Conservation (phyloP, 2,329 filamentous ascomycete genomes). For the Gyromitra esculenta region DNA sequence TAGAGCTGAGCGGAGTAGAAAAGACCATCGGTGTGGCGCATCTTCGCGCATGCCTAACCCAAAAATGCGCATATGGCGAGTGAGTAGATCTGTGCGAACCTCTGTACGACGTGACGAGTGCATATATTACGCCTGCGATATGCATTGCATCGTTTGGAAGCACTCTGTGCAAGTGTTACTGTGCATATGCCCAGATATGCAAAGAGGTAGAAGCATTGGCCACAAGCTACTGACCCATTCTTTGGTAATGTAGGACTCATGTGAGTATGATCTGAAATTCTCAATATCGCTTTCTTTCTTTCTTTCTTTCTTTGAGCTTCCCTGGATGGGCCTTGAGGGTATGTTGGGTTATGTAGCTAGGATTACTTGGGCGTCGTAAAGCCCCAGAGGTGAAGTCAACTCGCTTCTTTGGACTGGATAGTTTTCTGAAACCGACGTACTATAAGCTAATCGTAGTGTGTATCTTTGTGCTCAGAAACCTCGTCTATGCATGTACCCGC, state of each 20-base stretch:
- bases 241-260: slow-evolving; percentile 19
- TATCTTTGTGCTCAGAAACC: slow-evolving; percentile 2
- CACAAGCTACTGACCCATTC: slow-evolving; percentile 27
- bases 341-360: slow-evolving; percentile 6
- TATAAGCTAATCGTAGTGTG: neutral
- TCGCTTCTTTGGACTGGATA: slow-evolving; percentile 25
- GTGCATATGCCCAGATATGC: slow-evolving; percentile 33
- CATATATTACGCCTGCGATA: slow-evolving; percentile 46
- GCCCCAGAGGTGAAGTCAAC: slow-evolving; percentile 1
- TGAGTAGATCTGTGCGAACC: slow-evolving; percentile 39
- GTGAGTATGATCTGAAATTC: slow-evolving; percentile 24
- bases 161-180: slow-evolving; percentile 29
- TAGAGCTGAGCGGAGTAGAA: slow-evolving; percentile 26
- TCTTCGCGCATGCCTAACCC: neutral
- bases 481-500: slow-evolving; percentile 37
- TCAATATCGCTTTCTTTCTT: neutral
- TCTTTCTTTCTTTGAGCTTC: slow-evolving; percentile 21
- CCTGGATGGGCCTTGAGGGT: slow-evolving; percentile 1
- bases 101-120: slow-evolving; percentile 47
- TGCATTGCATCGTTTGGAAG: slow-evolving; percentile 40
- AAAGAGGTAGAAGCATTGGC: slow-evolving; percentile 19
- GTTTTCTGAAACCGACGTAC: neutral
- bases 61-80: slow-evolving; percentile 14
- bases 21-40: slow-evolving; percentile 17
- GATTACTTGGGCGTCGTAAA: neutral